Percentiles rank a stretch among this genome's conserved stretches.
Conservation (phyloP, 129 eudicot genomes). For the carrot (Daucus carota) region DNA sequence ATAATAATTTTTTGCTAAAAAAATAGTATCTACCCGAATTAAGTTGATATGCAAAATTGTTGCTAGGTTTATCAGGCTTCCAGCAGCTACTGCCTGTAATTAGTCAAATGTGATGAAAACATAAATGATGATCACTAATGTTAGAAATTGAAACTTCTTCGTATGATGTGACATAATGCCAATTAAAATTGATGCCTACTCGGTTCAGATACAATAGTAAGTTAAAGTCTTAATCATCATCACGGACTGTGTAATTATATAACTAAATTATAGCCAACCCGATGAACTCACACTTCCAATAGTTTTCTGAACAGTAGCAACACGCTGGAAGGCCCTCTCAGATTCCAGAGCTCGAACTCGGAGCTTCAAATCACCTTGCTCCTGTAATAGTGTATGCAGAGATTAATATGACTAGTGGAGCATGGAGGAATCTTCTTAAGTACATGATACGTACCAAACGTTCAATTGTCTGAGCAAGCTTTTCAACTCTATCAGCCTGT, state of each 20-base stretch:
- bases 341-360: conserved; percentile 93
- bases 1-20: not conserved
- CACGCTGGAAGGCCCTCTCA: conserved; percentile 95
- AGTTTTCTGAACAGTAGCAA: conserved; percentile 92
- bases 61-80: conserved; percentile 80
- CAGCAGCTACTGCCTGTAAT: conserved; percentile 92
- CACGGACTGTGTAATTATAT: not conserved
- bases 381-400: conserved; percentile 33
- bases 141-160: not conserved
- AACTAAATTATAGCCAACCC: conserved; percentile 1
- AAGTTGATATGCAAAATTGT: conserved; percentile 73
- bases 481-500: conserved; percentile 96
- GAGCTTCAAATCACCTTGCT: conserved; percentile 97
- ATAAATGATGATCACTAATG: not conserved
- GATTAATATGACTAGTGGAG: not conserved
- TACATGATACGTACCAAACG: conserved; percentile 55
- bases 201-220: not conserved
- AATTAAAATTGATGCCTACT: not conserved
- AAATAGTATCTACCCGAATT: conserved; percentile 43
- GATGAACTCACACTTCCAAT: conserved; percentile 65
- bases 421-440: not conserved
- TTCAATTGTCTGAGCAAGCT: conserved; percentile 71
- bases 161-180: not conserved
- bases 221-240: not conserved
- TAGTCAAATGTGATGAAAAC: conserved; percentile 10